phyloP scores from a whole-genome alignment of 441 rosid genomes.

The Francoa sonchifolia region DNA sequence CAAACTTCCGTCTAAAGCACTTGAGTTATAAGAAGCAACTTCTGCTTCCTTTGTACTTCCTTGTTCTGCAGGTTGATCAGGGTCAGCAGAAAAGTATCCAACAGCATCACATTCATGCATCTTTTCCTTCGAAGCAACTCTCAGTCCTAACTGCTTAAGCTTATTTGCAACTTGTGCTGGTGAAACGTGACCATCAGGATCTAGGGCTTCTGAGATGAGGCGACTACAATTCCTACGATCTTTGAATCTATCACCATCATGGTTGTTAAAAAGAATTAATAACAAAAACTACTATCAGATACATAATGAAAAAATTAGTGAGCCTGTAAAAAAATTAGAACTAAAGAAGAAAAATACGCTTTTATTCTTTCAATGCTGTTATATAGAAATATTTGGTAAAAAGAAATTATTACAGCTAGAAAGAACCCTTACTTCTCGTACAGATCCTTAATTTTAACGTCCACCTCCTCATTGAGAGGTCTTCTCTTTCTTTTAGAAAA shows the following conservation, averaged over 20 bases:
- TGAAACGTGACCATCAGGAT: constrained; percentile 58
- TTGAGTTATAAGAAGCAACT: constrained; percentile 24
- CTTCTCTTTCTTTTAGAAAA: constrained; percentile 51
- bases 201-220: constrained; percentile 61
- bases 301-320: background rate
- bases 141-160: constrained; percentile 79
- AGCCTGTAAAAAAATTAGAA: too few relatives aligned
- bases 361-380: background rate
- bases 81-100: constrained; percentile 13
- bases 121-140: constrained; percentile 41
- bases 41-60: constrained; percentile 16
- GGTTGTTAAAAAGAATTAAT: constrained; percentile 10
- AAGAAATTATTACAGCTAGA: background rate
- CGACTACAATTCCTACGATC: constrained; percentile 43
- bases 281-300: constrained; percentile 11
- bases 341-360: too few relatives aligned
- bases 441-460: constrained; percentile 51
- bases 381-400: background rate
- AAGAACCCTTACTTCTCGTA: constrained; percentile 51
- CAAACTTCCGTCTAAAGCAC: constrained; percentile 24
- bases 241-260: constrained; percentile 48
- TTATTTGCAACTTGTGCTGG: constrained; percentile 79
- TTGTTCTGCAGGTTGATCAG: constrained; percentile 20
- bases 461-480: constrained; percentile 53
- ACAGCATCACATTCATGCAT: constrained; percentile 13